These are phyloP conservation scores for Mycena polygramma DNA, from an alignment of 768 basidiomycete genomes.

Conservation along the genomic window DNA sequence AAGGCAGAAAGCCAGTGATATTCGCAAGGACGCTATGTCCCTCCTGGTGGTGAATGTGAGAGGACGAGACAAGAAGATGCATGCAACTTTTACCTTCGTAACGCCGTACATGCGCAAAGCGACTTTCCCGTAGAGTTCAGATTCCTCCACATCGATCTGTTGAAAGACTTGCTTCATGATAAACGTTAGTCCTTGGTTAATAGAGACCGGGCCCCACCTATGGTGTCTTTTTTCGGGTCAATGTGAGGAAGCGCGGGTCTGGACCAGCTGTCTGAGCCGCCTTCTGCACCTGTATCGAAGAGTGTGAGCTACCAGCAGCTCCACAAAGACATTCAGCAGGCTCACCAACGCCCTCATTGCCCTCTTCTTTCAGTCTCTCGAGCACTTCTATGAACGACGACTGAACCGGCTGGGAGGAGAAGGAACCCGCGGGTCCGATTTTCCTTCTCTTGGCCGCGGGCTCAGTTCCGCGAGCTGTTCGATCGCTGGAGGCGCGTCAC, in stretches of 20 bases:
- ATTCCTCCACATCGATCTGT: constrained; percentile 91
- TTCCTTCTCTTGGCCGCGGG: constrained; percentile 71
- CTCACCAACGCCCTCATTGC: constrained; percentile 59
- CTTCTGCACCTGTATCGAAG: constrained; percentile 69
- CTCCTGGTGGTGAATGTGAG: constrained; percentile 55
- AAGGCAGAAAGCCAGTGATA: constrained; percentile 87
- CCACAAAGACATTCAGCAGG: constrained; percentile 1
- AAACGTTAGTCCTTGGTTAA: neutral
- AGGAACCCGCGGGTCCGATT: constrained; percentile 54
- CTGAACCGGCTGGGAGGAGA: constrained; percentile 56
- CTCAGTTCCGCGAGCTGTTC: constrained; percentile 41
- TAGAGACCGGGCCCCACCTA: constrained; percentile 63
- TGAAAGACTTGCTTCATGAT: constrained; percentile 78
- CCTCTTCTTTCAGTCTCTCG: constrained; percentile 70
- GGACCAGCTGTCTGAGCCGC: constrained; percentile 82
- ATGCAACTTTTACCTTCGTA: constrained; percentile 70
- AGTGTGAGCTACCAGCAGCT: neutral
- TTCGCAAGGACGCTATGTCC: constrained; percentile 93
- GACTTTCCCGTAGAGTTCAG: constrained; percentile 54
- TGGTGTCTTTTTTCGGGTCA: constrained; percentile 71
- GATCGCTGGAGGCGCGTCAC: constrained; percentile 41
- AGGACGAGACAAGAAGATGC: neutral
- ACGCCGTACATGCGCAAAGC: constrained; percentile 88
- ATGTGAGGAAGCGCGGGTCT: constrained; percentile 71
- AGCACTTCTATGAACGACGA: constrained; percentile 75